Evolutionary conservation across 73 alveolate genomes (phyloP), one percentile per base, ranked within the genome.

Genomic region (Breviolum minutum): DNA sequence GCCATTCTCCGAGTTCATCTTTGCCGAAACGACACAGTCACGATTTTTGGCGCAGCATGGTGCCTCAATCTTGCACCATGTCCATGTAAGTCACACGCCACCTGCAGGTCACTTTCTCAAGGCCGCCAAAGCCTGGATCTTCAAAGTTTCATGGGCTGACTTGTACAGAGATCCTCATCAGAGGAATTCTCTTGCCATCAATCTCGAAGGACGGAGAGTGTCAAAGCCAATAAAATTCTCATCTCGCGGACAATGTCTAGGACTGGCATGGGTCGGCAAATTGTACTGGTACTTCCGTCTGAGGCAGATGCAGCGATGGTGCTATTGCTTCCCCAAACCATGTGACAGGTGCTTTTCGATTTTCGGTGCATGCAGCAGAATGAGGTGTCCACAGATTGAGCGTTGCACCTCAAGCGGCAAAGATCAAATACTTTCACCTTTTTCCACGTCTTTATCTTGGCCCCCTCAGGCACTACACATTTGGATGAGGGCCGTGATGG

Each of bases 321-420:
- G 69, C 70, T 19, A 48, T 81, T 81, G 90, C 90, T 54, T 40
- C 71, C 90, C 90, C 48, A 81, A 48, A 81, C 54, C 90, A 81
- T 13, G 32, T 81, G 90, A 20, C 90, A 81, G 60, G 90, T 81
- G 48, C 40, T 48, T 0, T 66, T 22, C 29, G 17, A 17, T 8
- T 40, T 69, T 32, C 17, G 10, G 69, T 81, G 90, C 90, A 81
- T 81, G 69, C 90, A 81, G 90, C 90, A 81, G 90, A 81, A 81
- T 20, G 90, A 17, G 90, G 90, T 54, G 6, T 81, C 90, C 48
- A 81, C 69, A 54, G 69, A 48, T 9, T 81, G 90, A 40, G 71
- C 90, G 29, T 81, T 81, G 70, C 90, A 81, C 20, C 24, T 81
- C 90, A 81, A 48, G 30, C 90, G 70, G 90, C 90, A 81, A 54